A percentile compares a stretch with the other conserved stretches of the same genome.
These are phyloP conservation scores for Hortaea werneckii DNA, from an alignment of 2,329 filamentous ascomycete genomes.

Conservation along the genomic window DNA sequence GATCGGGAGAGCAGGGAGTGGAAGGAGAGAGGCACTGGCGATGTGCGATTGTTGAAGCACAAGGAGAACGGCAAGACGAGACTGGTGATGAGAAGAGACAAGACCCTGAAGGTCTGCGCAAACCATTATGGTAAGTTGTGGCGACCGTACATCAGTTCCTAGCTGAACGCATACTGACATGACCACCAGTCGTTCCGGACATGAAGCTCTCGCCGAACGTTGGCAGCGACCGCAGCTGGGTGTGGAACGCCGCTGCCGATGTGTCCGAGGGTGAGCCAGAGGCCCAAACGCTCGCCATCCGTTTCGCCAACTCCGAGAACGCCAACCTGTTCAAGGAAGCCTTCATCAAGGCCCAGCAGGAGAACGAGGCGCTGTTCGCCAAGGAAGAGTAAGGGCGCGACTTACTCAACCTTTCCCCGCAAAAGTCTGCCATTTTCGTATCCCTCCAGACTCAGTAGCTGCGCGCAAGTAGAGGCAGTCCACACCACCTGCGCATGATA, in stretches of 20 bases:
- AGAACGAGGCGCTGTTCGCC: conserved; percentile 76
- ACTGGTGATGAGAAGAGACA: conserved; percentile 96
- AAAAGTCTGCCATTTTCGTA: no score
- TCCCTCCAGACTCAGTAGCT: no score
- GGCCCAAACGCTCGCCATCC: conserved; percentile 89
- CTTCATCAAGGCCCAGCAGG: conserved; percentile 92
- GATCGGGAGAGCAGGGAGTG: conserved; percentile 85
- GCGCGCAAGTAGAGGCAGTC: no score
- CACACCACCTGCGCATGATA: no score
- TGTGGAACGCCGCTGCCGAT: conserved; percentile 96
- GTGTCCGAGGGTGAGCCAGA: conserved; percentile 97
- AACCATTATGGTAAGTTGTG: conserved; percentile 81
- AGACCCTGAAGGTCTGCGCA: conserved; percentile 99
- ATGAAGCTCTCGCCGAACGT: conserved; percentile 99
- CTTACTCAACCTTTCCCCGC: no score
- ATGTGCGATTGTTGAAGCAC: conserved; percentile 94
- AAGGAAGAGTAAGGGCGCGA: no score
- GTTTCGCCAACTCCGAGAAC: conserved; percentile 95
- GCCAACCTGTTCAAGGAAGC: conserved; percentile 96
- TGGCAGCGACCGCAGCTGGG: conserved; percentile 96
- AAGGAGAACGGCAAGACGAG: conserved; percentile 97
- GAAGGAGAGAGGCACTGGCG: conserved; percentile 98
- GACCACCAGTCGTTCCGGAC: conserved; percentile 70
- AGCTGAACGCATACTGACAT: not conserved
- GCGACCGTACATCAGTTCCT: not conserved